Evolutionary conservation across 164 flowering plant genomes (phyloP).

Genomic region (Malania oleifera): DNA sequence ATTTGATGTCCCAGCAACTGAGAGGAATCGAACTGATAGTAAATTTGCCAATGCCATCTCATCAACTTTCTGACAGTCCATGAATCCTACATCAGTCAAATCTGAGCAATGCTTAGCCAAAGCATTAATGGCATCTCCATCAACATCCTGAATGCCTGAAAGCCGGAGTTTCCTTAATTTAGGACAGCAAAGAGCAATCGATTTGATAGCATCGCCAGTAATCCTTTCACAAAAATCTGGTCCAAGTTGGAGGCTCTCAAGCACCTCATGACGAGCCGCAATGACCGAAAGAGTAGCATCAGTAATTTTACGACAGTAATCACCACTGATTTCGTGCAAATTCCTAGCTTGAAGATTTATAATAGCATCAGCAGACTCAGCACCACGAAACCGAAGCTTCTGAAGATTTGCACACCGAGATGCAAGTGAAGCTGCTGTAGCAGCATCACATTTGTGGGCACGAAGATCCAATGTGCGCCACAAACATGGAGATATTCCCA

Average conservation of each 20-base stretch:
- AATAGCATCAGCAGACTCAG: conserved; percentile 77
- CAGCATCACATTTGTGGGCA: conserved; percentile 60
- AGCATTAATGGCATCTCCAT: conserved; percentile 69
- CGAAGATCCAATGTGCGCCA: conserved; percentile 90
- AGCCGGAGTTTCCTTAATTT: conserved; percentile 67
- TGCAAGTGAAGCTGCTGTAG: conserved; percentile 54
- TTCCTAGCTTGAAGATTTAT: conserved; percentile 63
- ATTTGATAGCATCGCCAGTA: conserved; percentile 77
- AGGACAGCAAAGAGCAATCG: conserved; percentile 75
- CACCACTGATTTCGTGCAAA: conserved; percentile 75
- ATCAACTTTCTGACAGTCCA: conserved; percentile 75
- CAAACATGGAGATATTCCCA: conserved; percentile 63
- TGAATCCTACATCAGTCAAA: conserved; percentile 71
- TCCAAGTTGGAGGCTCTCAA: conserved; percentile 88
- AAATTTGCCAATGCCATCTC: conserved; percentile 62
- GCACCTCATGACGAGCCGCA: conserved; percentile 81
- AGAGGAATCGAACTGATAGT: conserved; percentile 60
- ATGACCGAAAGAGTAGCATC: conserved; percentile 83
- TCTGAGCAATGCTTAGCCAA: conserved; percentile 66
- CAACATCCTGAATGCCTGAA: conserved; percentile 79
- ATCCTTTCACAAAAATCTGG: conserved; percentile 89
- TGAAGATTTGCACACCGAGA: conserved; percentile 59
- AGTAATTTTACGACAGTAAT: conserved; percentile 74
- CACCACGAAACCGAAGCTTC: conserved; percentile 85
- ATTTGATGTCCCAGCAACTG: conserved; percentile 78